A percentile compares a stretch with the other conserved stretches of the same genome.
Evolutionary conservation across 2,329 filamentous ascomycete genomes (phyloP).

Genomic region (Aspergillus aculeatus): DNA sequence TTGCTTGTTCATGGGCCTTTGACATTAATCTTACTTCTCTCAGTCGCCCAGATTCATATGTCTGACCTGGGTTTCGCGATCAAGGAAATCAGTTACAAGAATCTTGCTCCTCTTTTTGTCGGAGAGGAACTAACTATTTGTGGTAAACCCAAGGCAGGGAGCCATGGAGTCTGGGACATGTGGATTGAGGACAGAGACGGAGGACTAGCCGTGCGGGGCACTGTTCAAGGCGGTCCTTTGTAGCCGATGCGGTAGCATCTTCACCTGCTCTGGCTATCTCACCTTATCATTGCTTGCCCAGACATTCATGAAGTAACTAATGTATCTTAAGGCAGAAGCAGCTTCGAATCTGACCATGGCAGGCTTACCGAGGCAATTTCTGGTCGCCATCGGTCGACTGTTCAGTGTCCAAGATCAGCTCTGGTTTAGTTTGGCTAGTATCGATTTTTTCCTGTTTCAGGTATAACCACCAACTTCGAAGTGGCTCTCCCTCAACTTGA

Average conservation of each 20-base stretch:
- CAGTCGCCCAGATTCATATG: slow-evolving; percentile 61
- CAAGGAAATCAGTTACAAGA: slow-evolving; percentile 69
- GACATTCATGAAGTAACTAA: too few relatives aligned
- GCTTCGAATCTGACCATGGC: too few relatives aligned
- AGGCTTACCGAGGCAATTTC: too few relatives aligned
- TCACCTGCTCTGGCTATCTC: neutral
- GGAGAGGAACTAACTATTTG: slow-evolving; percentile 70
- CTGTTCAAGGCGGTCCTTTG: slow-evolving; percentile 26
- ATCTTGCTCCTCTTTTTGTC: slow-evolving; percentile 77
- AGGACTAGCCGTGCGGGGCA: slow-evolving; percentile 64
- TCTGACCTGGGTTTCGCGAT: slow-evolving; percentile 42
- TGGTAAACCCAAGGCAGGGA: slow-evolving; percentile 52
- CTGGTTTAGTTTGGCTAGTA: too few relatives aligned
- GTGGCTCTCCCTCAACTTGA: too few relatives aligned
- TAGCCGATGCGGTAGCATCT: neutral
- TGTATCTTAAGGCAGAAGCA: too few relatives aligned
- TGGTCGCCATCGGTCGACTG: too few relatives aligned
- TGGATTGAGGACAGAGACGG: slow-evolving; percentile 65
- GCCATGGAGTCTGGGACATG: slow-evolving; percentile 54
- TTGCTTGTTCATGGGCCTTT: slow-evolving; percentile 87
- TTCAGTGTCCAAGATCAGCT: too few relatives aligned
- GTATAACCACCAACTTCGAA: too few relatives aligned
- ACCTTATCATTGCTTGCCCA: neutral
- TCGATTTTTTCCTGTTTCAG: too few relatives aligned
- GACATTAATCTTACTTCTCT: slow-evolving; percentile 72